Evolutionary conservation across 2,329 filamentous ascomycete species (phyloP).

Genomic region (Capronia epimyces): DNA sequence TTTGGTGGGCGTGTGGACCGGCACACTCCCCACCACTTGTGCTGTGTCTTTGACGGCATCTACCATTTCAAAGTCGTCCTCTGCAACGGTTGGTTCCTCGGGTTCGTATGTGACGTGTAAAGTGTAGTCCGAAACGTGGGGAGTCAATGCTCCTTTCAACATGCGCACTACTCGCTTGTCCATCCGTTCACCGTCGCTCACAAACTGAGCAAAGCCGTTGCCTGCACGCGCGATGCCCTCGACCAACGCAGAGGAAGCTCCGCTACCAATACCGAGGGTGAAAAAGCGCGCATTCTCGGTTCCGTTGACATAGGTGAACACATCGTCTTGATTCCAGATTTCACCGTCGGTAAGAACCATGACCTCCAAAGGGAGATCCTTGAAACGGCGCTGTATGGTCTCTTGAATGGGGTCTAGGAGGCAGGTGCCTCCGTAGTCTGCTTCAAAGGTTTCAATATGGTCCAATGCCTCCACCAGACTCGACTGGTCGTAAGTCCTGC

Average conservation of each 20-base stretch:
- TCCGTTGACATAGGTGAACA: slow-evolving; percentile 48
- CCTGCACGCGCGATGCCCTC: slow-evolving; percentile 56
- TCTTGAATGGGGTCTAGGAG: slow-evolving; percentile 45
- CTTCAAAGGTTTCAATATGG: slow-evolving; percentile 41
- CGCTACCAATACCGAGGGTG: slow-evolving; percentile 51
- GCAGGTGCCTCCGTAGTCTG: slow-evolving; percentile 52
- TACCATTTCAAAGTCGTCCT: slow-evolving; percentile 59
- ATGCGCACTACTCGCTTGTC: slow-evolving; percentile 66
- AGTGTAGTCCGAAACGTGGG: slow-evolving; percentile 59
- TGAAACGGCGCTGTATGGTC: slow-evolving; percentile 36
- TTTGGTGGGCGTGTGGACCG: slow-evolving; percentile 14
- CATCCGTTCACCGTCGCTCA: slow-evolving; percentile 59
- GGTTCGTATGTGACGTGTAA: slow-evolving; percentile 57
- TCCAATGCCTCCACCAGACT: slow-evolving; percentile 42
- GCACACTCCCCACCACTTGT: slow-evolving; percentile 6
- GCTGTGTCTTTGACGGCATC: slow-evolving; percentile 39
- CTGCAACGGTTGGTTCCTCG: slow-evolving; percentile 31
- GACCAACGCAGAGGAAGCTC: slow-evolving; percentile 53
- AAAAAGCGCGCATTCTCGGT: slow-evolving; percentile 49
- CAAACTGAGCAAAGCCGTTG: slow-evolving; percentile 58
- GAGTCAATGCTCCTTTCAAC: slow-evolving; percentile 64
- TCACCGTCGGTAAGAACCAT: slow-evolving; percentile 55
- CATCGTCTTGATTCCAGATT: slow-evolving; percentile 45
- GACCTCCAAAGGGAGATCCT: slow-evolving; percentile 47
- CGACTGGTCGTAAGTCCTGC: slow-evolving; percentile 43